Evolutionary conservation across 305 asterid genomes (phyloP), one percentile per base, ranked within the genome.

Genomic region (Fraxinus nigra): DNA sequence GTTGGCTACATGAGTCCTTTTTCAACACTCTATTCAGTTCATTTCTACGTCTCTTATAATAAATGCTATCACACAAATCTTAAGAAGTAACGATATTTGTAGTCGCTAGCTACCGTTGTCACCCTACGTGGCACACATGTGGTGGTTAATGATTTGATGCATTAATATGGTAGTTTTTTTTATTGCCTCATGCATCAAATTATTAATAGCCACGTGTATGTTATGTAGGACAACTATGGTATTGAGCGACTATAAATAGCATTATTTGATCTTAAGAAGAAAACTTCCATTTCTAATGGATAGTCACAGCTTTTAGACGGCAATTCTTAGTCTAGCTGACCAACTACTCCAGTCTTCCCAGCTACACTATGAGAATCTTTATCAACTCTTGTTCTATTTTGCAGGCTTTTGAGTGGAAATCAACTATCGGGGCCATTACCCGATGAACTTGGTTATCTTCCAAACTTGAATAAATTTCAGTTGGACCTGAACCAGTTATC

Each of bases 381-480:
- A 74, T 22, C 65, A 40, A 74, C 38, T 72, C 37, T 20, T 78
- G 11, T 83, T 84, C 70, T 79, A 51, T 54, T 20, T 80, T 85
- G 35, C 92, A 92, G 97, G 92, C 95, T 91, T 79, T 70, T 92
- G 85, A 91, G 93, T 65, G 95, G 95, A 77, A 92, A 92, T 85
- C 86, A 86, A 80, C 16, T 92, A 81, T 67, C 95, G 18, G 95
- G 97, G 30, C 65, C 92, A 28, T 84, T 92, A 56, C 93, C 97
- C 0, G 97, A 91, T 46, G 93, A 91, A 84, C 92, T 92, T 43
- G 95, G 95, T 32, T 10, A 81, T 82, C 97, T 92, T 67, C 87
- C 89, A 76, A 91, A 89, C 80, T 79, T 92, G 87, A 84, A 1
- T 51, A 89, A 87, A 78, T 89, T 92, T 85, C 95, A 92, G 87